Base-by-base conservation (phyloP, 192 early-diverging fungal genomes). In the Fimicolochytrium jonesii region DNA sequence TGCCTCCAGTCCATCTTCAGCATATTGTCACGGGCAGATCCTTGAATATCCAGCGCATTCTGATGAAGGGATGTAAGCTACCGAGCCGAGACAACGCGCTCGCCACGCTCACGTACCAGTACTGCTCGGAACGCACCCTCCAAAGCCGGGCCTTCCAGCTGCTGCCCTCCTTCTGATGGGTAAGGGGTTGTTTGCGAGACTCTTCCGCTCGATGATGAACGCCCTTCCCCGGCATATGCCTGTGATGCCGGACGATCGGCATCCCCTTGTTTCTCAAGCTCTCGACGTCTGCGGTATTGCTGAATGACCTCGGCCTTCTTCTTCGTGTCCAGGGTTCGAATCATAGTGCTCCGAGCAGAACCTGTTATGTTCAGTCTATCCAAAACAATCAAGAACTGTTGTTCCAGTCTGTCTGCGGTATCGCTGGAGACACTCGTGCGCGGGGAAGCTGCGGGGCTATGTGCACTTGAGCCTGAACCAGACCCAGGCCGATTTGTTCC, bases 11-110 rank as follows among this genome's bases (percentile, higher is more conserved):
- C 57, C 51, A 56, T 55, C 9, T 33, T 58, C 30, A 62, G 15
- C 58, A 69, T 48, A 45, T 69, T 69, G 44, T 45, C 59, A 3
- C 60, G 57, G 18, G 67, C 67, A n/a, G 58, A 35, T 11, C 59
- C 67, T 51, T 46, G 15, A 15, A 69, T 56, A 20, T 60, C 67
- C 13, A 69, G 48, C 10, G 33, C 50, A 59, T 67, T 49, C 53
- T 56, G 52, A 30, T 31, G 23, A 10, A 48, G n/a, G 18, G 11
- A 11, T 11, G 20, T 49, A 1, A 49, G 17, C 10, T 49, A 31
- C 1, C 11, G 48, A 17, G n/a, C 33, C 13, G 30, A 28, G 29
- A 32, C 15, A 32, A 32, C 15, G 17, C 30, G 7, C 33, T 31
- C n/a, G 25, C 29, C 7, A 15, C 2, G n/a, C 13, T 26, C 18